Base-by-base conservation (phyloP, 2,329 filamentous ascomycete genomes). In the Aschersonia sp. region DNA sequence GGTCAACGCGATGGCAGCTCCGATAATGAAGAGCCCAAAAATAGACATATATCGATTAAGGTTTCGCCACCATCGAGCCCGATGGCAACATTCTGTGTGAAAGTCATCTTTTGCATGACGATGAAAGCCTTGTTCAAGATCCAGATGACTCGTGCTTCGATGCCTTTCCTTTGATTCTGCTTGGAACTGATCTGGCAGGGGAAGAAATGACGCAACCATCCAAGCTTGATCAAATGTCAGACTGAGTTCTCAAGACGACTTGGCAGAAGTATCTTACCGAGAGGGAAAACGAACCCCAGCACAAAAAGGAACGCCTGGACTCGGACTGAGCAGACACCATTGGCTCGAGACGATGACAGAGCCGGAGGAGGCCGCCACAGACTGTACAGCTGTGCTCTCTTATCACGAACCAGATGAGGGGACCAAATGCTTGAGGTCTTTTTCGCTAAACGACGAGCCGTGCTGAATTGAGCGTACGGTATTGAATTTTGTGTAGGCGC, bases 201-300 rank as follows among this genome's bases (percentile, higher is more conserved):
- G 84, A 10, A 92, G 68, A 47, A 89, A 72, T 1, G 86, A 77
- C 2, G 82, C 87, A 52, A 87, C 70, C 67, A 90, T 84, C 87
- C 87, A 94, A 48, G 82, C 83, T 83, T 12, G 54, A 45, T 47
- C 22, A 45, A 9, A 41, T 45, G 51, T 22, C 22, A 22, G 22
- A 22, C 22, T 22, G 22, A 22, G 22, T 22, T 22, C 22, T 22
- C 22, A 4, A 22, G 22, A 22, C 22, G 22, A 22, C 22, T 22
- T 22, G 22, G 22, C 22, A 22, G 22, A 22, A 22, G 22, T 41
- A 4, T 43, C 30, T 64, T 66, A 83, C 79, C 71, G 51, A 87
- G 73, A 5, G 86, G 87, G 57, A 87, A 78, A 44, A 90, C 67
- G 58, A 94, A 94, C 30, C 87, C 87, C 44, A 83, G 41, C 48